These are phyloP conservation scores for Exophiala oligosperma DNA, from an alignment of 2,329 filamentous ascomycete genomes.

Conservation along the genomic window DNA sequence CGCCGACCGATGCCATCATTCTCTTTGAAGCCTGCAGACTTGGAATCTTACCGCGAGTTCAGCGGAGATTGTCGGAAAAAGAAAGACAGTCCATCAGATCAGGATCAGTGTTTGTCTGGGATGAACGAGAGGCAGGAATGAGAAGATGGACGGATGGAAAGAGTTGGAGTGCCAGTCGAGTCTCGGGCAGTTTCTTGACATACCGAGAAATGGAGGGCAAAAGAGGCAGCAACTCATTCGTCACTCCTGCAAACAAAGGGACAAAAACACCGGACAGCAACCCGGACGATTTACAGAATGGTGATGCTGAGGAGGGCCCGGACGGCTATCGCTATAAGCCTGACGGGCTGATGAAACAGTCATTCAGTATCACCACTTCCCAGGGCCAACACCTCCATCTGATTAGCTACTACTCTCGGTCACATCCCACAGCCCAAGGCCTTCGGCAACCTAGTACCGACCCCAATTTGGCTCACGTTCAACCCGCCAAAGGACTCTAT, in stretches of 20 bases:
- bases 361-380: conserved; percentile 96
- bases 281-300: conserved; percentile 72
- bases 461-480: conserved; percentile 74
- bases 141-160: conserved; percentile 98
- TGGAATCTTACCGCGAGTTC: conserved; percentile 85
- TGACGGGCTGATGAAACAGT: conserved; percentile 98
- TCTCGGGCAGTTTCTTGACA: conserved; percentile 95
- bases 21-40: conserved; percentile 96
- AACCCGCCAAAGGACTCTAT: conserved; percentile 92
- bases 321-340: conserved; percentile 94
- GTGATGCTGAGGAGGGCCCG: conserved; percentile 67
- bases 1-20: conserved; percentile 95
- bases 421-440: conserved; percentile 69
- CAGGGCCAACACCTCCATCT: conserved; percentile 89
- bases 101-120: conserved; percentile 99
- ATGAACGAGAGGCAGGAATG: conserved; percentile 98
- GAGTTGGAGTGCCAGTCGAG: conserved; percentile 96
- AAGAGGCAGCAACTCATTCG: conserved; percentile 73
- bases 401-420: conserved; percentile 93
- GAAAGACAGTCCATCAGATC: conserved; percentile 94
- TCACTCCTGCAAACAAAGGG: conserved; percentile 53
- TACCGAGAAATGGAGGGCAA: conserved; percentile 99
- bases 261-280: conserved; percentile 83
- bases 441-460: conserved; percentile 82
- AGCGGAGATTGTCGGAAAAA: conserved; percentile 91